Evolutionary conservation across 2,329 filamentous ascomycete genomes (phyloP).

Genomic region (Aspergillus sp.): DNA sequence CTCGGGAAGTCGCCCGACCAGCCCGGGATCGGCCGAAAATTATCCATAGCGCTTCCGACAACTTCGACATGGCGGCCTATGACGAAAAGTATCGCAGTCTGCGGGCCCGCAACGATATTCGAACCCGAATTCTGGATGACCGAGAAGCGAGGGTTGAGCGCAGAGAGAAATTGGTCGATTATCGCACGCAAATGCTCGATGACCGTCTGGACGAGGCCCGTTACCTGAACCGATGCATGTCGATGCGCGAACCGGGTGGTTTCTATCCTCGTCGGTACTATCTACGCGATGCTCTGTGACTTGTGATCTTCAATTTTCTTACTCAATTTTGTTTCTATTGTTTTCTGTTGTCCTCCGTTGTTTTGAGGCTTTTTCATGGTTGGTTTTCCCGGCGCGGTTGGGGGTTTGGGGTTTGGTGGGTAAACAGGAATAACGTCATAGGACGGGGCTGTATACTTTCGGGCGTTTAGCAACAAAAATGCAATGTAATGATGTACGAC

Average conservation of each 20-base stretch:
- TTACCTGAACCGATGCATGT: conserved; percentile 14
- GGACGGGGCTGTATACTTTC: too few species aligned
- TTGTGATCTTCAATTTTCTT: conserved; percentile 2
- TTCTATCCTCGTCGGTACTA: conserved; percentile 17
- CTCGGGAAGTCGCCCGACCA: conserved; percentile 14
- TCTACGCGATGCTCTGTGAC: conserved; percentile 9
- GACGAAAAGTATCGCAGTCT: conserved; percentile 8
- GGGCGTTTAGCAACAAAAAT: too few species aligned
- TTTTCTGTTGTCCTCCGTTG: conserved; percentile 1
- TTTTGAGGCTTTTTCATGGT: background rate
- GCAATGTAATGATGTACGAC: too few species aligned
- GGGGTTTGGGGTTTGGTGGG: background rate
- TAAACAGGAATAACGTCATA: too few species aligned
- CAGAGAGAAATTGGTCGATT: conserved; percentile 12
- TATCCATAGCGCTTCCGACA: conserved; percentile 16
- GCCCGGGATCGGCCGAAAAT: conserved; percentile 21
- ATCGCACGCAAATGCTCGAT: conserved; percentile 21
- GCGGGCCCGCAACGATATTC: conserved; percentile 23
- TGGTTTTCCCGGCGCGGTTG: conserved; percentile 8
- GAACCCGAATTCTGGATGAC: conserved; percentile 28
- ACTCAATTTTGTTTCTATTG: background rate
- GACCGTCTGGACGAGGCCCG: conserved; percentile 15
- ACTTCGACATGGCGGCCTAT: conserved; percentile 9
- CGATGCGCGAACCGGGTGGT: conserved; percentile 16
- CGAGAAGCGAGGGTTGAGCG: conserved; percentile 21